phyloP scores from a whole-genome alignment of 176 grass and related monocot genomes.

The Bolboschoenus planiculmis region DNA sequence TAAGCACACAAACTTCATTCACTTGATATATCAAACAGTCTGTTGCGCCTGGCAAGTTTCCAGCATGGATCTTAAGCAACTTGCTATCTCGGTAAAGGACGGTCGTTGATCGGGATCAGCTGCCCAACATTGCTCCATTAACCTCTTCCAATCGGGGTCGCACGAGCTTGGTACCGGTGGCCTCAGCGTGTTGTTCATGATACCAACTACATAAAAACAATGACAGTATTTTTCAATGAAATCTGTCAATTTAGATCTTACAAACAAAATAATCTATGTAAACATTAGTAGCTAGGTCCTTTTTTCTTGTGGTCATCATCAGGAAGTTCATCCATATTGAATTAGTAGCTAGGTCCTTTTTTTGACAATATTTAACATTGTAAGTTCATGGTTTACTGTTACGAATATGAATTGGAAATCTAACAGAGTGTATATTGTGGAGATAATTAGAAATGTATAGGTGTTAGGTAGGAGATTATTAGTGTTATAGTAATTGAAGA shows the following conservation, averaged over 20 bases:
- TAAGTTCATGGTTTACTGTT: no score
- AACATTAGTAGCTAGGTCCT: no score
- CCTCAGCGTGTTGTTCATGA: conserved; percentile 74
- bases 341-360: background rate
- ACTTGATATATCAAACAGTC: conserved; percentile 9
- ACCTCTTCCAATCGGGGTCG: conserved; percentile 52
- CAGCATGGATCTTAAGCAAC: conserved; percentile 37
- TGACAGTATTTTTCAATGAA: background rate
- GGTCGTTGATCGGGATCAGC: conserved; percentile 53
- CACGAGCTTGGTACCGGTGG: conserved; percentile 67
- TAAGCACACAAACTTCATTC: background rate
- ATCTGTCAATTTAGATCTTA: background rate
- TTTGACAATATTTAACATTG: background rate
- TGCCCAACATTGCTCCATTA: conserved; percentile 92
- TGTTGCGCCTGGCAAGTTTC: conserved; percentile 30
- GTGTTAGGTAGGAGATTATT: no score
- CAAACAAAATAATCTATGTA: background rate
- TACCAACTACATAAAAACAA: conserved; percentile 43
- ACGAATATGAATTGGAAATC: no score
- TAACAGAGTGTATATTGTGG: no score
- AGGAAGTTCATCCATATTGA: background rate
- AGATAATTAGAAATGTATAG: no score
- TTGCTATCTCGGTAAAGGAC: conserved; percentile 67
- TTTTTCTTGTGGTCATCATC: background rate
- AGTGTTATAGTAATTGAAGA: no score